A percentile compares a stretch with the other conserved stretches of the same genome.
Evolutionary conservation across 495 filamentous ascomycete species (phyloP).

Genomic region (Hypomontagnella monticulosa): DNA sequence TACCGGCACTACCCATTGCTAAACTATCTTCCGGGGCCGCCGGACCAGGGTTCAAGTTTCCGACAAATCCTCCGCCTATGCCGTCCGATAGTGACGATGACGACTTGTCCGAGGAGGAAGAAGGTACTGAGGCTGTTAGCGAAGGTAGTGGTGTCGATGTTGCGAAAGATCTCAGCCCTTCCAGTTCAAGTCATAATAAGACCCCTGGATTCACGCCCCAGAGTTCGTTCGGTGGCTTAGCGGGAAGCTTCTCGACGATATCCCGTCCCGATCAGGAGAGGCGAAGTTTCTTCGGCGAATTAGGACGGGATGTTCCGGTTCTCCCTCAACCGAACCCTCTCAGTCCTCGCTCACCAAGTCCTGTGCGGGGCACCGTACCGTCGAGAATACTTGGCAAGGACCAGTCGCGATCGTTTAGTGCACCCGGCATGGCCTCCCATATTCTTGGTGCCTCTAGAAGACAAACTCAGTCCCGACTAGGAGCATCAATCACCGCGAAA

Average conservation of each 20-base stretch:
- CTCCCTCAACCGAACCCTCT: slow-evolving; percentile 67
- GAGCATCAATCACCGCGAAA: slow-evolving; percentile 35
- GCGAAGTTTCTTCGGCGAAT: slow-evolving; percentile 72
- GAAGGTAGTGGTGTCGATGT: slow-evolving; percentile 73
- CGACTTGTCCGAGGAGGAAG: slow-evolving; percentile 55
- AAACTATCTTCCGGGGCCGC: slow-evolving; percentile 26
- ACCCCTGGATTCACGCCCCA: slow-evolving; percentile 70
- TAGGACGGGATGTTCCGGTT: slow-evolving; percentile 60
- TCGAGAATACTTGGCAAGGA: slow-evolving; percentile 62
- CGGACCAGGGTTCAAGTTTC: slow-evolving; percentile 46
- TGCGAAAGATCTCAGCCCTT: slow-evolving; percentile 71
- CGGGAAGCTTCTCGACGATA: slow-evolving; percentile 55
- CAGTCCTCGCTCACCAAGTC: slow-evolving; percentile 82
- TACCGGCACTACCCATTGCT: slow-evolving; percentile 35
- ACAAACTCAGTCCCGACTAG: slow-evolving; percentile 31
- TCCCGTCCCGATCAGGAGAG: slow-evolving; percentile 54
- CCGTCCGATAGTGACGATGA: slow-evolving; percentile 52
- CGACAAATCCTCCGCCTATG: slow-evolving; percentile 41
- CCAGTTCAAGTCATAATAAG: slow-evolving; percentile 55
- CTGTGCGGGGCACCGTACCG: slow-evolving; percentile 65
- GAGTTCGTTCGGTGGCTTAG: slow-evolving; percentile 70
- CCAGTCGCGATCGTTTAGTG: slow-evolving; percentile 64
- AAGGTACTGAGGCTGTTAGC: slow-evolving; percentile 55
- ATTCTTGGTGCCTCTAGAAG: slow-evolving; percentile 49
- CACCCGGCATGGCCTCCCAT: slow-evolving; percentile 62